Evolutionary conservation across 352 stramenopile species (phyloP).

Genomic region (Phytophthora brassicae): DNA sequence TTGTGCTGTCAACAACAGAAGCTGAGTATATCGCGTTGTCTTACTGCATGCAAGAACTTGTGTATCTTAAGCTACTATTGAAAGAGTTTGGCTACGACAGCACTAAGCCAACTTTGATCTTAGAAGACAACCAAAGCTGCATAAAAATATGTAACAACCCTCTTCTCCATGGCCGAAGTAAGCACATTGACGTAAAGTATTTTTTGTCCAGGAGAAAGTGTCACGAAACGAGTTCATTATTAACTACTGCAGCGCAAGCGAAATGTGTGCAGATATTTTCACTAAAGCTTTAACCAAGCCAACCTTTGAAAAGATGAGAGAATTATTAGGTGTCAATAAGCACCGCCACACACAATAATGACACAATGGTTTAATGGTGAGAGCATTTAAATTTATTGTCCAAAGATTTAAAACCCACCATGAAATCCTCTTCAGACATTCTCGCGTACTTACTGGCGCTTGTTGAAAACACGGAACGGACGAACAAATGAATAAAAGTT

Average conservation of each 20-base stretch:
- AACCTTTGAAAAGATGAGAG: conserved; percentile 13
- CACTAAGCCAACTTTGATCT: too few relatives aligned
- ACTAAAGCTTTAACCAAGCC: neutral
- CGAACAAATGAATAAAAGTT: neutral
- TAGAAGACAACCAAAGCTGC: conserved; percentile 20
- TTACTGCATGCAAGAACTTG: conserved; percentile 9
- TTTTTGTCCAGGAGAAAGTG: conserved; percentile 9
- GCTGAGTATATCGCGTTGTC: neutral
- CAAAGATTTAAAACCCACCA: conserved; percentile 4
- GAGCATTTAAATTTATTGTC: conserved; percentile 6
- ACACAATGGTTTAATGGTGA: neutral
- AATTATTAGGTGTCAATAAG: conserved; percentile 4
- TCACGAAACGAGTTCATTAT: conserved; percentile 7
- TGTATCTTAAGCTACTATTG: conserved; percentile 8
- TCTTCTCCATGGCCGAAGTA: neutral
- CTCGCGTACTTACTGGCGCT: neutral
- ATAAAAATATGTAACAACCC: conserved; percentile 20
- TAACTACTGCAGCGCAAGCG: conserved; percentile 12
- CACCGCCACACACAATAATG: neutral
- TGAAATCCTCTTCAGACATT: conserved; percentile 4
- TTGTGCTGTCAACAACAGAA: neutral
- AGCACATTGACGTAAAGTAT: conserved; percentile 19
- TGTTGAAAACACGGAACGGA: neutral
- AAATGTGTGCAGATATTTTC: conserved; percentile 7
- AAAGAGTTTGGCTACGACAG: conserved; percentile 11